A percentile compares a stretch with the other conserved stretches of the same genome.
phyloP scores from a whole-genome alignment of 176 grass and related monocot genomes.

The Oryza rufipogon region DNA sequence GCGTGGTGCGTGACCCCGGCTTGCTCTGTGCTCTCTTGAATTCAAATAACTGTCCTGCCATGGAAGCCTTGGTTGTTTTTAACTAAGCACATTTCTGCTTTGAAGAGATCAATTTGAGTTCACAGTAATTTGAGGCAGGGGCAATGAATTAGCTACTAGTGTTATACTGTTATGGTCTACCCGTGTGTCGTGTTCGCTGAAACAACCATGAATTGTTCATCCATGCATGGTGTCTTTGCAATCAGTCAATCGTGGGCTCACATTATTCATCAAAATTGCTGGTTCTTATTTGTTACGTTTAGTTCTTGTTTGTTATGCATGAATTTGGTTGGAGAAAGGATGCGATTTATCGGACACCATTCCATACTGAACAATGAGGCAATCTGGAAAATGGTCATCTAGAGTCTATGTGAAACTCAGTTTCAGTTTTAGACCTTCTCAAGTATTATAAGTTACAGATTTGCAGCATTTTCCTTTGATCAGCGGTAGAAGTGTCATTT shows the following conservation, averaged over 20 bases:
- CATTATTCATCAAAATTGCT: not conserved
- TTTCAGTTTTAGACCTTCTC: not conserved
- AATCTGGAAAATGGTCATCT: not conserved
- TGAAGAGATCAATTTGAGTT: not conserved
- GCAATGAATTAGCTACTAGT: too few relatives aligned
- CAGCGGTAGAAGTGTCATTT: not conserved
- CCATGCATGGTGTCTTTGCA: not conserved
- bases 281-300: not conserved
- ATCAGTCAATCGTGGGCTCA: not conserved
- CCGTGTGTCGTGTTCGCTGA: not conserved
- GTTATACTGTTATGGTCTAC: not conserved
- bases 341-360: slow-evolving; percentile 12
- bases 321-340: not conserved
- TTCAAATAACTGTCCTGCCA: not conserved
- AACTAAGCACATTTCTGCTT: not conserved
- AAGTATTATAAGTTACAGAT: slow-evolving; percentile 6
- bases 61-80: not conserved
- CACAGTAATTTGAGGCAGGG: too few relatives aligned
- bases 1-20: slow-evolving; percentile 56
- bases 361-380: not conserved
- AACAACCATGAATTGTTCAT: not conserved
- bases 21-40: not conserved
- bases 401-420: not conserved
- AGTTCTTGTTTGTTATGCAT: not conserved
- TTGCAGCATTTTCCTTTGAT: not conserved